These are phyloP conservation scores for Fusarium mexicanum DNA, from an alignment of 2,329 filamentous ascomycete genomes.

Conservation along the genomic window DNA sequence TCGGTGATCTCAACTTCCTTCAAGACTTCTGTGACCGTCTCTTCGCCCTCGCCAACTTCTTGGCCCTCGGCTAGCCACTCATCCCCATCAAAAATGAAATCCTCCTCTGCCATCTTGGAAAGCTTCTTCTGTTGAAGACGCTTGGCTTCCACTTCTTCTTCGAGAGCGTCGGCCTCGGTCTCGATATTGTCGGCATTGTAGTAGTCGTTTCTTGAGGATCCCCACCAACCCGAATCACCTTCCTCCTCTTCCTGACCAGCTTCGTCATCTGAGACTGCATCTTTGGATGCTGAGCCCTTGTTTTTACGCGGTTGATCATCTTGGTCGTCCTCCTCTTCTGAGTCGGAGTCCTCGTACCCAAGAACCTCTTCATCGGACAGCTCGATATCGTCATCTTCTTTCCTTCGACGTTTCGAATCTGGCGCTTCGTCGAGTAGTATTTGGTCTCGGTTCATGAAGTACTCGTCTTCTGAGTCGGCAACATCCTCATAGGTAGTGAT, in stretches of 20 bases:
- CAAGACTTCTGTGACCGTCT: constrained; percentile 85
- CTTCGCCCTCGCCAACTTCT: constrained; percentile 60
- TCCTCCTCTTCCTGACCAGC: constrained; percentile 62
- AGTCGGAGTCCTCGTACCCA: constrained; percentile 57
- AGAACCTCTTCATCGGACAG: constrained; percentile 71
- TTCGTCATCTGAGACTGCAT: constrained; percentile 61
- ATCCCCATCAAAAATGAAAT: constrained; percentile 91
- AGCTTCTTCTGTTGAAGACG: constrained; percentile 91
- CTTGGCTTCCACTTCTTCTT: constrained; percentile 91
- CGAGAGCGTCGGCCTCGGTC: constrained; percentile 76
- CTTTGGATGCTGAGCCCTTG: constrained; percentile 46
- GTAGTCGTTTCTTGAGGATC: constrained; percentile 86
- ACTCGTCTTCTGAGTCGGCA: constrained; percentile 93
- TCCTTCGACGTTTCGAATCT: constrained; percentile 79
- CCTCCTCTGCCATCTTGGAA: constrained; percentile 86
- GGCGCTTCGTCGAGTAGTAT: constrained; percentile 86
- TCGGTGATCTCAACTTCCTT: constrained; percentile 84
- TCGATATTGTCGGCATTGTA: constrained; percentile 84
- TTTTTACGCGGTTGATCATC: constrained; percentile 47
- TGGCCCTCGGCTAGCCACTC: constrained; percentile 77
- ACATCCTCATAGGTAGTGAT: constrained; percentile 81
- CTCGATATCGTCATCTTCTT: constrained; percentile 74
- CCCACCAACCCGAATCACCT: constrained; percentile 79
- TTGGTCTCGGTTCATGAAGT: constrained; percentile 86
- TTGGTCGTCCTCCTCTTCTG: constrained; percentile 59